Evolutionary conservation across 208 protist species (phyloP), one percentile per base, ranked within the genome.

Genomic region (Leishmania lainsoni): DNA sequence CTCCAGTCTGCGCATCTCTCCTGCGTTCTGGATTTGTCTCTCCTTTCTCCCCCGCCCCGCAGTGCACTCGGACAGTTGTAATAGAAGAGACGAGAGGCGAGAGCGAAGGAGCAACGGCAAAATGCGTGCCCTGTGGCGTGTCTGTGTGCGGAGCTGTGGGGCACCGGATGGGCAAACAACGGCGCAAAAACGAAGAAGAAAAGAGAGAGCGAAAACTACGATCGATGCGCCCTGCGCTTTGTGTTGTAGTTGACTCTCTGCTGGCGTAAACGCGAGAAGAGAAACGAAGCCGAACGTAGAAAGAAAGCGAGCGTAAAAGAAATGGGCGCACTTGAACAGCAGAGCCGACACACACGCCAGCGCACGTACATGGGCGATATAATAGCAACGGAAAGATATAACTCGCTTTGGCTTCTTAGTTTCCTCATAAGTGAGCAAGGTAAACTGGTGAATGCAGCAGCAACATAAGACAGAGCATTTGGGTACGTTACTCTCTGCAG

Each of bases 121-220:
- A 66, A 8, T 35, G 61, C 29, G 61, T n/a, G 29, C 29, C 29
- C 29, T 66, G 12, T 14, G n/a, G n/a, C 6, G 29, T n/a, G 22
- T 17, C 22, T 39, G 22, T 39, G 22, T 66, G 61, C 20, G 8
- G 61, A 17, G 61, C 5, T n/a, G 29, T 29, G 22, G 29, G 29
- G 3, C n/a, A 66, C 9, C 29, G 2, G 61, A n/a, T 5, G 29
- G 61, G 9, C 4, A 2, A 29, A 66, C 17, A 63, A 32, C 22
- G 22, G 35, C 35, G 35, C 35, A 39, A 32, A 32, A 66, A 66
- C 3, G 29, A 39, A 66, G 22, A 45, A 80, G 29, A 39, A 76
- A 68, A 76, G 79, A 75, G 63, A 76, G 76, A 75, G 76, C 0
- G 66, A 72, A 42, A 42, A 16, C 14, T 2, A 14, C 49, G 14